These are phyloP conservation scores for Pyrenophora seminiperda DNA, from an alignment of 2,329 filamentous ascomycete species.

Conservation along the genomic window DNA sequence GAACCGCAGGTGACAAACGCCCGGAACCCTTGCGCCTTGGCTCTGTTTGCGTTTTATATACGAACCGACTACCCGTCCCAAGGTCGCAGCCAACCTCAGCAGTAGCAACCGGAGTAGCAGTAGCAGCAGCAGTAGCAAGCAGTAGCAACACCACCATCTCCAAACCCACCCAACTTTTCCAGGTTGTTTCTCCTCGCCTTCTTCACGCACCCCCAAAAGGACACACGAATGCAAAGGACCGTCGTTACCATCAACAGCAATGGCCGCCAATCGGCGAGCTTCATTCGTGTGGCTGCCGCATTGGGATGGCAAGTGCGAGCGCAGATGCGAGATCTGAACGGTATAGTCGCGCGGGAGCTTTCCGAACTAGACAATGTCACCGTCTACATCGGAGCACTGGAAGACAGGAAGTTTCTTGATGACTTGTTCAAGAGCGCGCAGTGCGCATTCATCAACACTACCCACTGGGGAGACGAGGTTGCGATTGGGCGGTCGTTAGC, in stretches of 20 bases:
- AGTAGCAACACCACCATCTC: constrained; percentile 1
- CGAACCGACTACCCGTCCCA: constrained; percentile 14
- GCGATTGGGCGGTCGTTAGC: constrained; percentile 86
- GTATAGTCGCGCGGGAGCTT: constrained; percentile 87
- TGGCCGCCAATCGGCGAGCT: constrained; percentile 91
- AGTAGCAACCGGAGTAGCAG: too few species aligned
- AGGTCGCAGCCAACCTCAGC: constrained; percentile 13
- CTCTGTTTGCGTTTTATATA: constrained; percentile 33
- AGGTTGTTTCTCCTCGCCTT: background rate
- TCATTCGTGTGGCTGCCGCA: constrained; percentile 91
- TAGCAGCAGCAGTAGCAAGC: constrained; percentile 12
- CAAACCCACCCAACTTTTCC: constrained; percentile 2
- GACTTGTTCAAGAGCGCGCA: constrained; percentile 83
- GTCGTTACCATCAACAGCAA: constrained; percentile 95
- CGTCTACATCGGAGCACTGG: constrained; percentile 67
- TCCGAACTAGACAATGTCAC: constrained; percentile 81
- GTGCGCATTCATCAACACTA: constrained; percentile 96
- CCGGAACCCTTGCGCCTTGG: constrained; percentile 24
- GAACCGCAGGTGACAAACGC: constrained; percentile 11
- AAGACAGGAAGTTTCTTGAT: constrained; percentile 76
- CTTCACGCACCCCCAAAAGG: background rate
- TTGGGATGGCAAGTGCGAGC: constrained; percentile 93
- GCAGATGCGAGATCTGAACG: constrained; percentile 85
- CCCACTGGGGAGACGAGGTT: constrained; percentile 93
- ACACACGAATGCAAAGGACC: constrained; percentile 59